phyloP scores from a whole-genome alignment of 371 early-diverging fungal species.

The Mucor plumbeus region DNA sequence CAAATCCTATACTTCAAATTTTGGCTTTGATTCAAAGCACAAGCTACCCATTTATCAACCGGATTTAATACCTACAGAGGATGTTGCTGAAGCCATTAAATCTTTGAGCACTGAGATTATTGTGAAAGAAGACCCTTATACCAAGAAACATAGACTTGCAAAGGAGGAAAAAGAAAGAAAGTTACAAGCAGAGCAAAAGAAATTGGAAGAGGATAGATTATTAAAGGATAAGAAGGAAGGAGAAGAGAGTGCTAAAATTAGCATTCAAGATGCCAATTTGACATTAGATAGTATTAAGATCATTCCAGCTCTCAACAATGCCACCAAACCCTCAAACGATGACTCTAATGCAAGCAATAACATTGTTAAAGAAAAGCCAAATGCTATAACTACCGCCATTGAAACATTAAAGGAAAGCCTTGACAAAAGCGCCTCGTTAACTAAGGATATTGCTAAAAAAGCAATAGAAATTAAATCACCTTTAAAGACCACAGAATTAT shows the following conservation, averaged over 20 bases:
- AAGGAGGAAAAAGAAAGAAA: not conserved
- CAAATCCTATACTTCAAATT: conserved; percentile 17
- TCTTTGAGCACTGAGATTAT: not conserved
- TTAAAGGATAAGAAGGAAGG: not conserved
- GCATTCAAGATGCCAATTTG: not conserved
- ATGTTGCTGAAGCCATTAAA: not conserved
- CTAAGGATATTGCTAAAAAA: no score
- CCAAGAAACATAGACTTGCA: not conserved
- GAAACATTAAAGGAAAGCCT: not conserved
- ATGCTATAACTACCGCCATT: not conserved
- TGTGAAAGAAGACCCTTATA: not conserved
- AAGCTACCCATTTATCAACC: conserved; percentile 22
- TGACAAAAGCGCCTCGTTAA: not conserved
- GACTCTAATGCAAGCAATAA: no score
- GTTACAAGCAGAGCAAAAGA: not conserved
- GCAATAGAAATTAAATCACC: no score
- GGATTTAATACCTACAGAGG: conserved; percentile 3
- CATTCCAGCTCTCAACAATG: not conserved
- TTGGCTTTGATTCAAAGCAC: conserved; percentile 24
- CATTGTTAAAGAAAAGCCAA: not conserved
- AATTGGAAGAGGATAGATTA: not conserved
- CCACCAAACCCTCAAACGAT: not conserved
- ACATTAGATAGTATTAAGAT: not conserved
- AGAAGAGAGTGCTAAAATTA: not conserved
- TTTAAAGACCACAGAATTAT: no score